A percentile compares a stretch with the other conserved stretches of the same genome.
phyloP scores from a whole-genome alignment of 1,284 basidiomycete species.

The Schizophyllum amplum region DNA sequence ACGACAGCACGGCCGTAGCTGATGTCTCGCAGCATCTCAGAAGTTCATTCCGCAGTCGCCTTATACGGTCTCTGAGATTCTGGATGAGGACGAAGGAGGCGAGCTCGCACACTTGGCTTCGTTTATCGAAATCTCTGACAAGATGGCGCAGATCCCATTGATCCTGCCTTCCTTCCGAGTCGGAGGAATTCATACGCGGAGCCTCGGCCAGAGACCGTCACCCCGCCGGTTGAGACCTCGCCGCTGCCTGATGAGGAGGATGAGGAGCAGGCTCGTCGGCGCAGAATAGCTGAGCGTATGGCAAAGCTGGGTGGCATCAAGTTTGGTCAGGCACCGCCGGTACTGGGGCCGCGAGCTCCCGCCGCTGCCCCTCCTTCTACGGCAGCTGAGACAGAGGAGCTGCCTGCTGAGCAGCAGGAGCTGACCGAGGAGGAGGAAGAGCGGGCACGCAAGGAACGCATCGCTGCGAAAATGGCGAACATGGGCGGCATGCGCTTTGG shows the following conservation, averaged over 20 bases:
- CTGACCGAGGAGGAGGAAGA: constrained; percentile 54
- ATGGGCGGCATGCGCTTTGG: constrained; percentile 76
- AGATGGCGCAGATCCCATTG: constrained; percentile 48
- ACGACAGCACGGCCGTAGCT: too few species aligned
- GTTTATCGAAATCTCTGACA: constrained; percentile 3
- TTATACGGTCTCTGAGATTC: constrained; percentile 28
- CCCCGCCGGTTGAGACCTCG: constrained; percentile 9
- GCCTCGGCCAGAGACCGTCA: constrained; percentile 2
- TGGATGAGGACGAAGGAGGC: constrained; percentile 60
- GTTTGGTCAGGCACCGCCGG: constrained; percentile 52
- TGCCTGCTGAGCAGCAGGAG: neutral
- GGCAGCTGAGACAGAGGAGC: constrained; percentile 20
- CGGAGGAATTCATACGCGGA: constrained; percentile 24
- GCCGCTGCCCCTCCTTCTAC: constrained; percentile 24
- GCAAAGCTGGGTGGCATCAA: constrained; percentile 67
- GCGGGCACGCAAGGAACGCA: constrained; percentile 56
- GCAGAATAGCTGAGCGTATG: constrained; percentile 72
- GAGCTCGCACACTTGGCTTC: constrained; percentile 16
- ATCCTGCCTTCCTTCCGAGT: constrained; percentile 49
- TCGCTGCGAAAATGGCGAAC: constrained; percentile 58
- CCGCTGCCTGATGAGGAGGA: constrained; percentile 31
- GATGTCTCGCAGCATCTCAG: neutral
- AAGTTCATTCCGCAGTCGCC: neutral
- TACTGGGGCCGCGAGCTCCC: constrained; percentile 24
- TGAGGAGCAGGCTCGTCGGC: constrained; percentile 39